Conservation (phyloP, 208 protist species). For the Leishmania martiniquensis region DNA sequence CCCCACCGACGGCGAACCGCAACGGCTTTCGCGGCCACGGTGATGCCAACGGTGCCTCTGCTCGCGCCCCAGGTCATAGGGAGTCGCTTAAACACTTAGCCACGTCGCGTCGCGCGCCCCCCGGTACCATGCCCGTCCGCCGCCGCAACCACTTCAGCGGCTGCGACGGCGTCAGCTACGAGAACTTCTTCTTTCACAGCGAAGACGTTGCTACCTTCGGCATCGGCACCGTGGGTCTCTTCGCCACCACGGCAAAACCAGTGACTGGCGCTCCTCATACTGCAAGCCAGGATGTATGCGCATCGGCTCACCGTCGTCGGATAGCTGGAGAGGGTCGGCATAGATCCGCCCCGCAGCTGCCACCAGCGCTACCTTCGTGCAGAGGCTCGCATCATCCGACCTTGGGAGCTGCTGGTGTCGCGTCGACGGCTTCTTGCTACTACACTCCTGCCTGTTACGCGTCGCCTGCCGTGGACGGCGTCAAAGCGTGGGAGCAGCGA, state of each 20-base stretch:
- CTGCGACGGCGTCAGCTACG: constrained; percentile 18
- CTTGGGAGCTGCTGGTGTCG: neutral
- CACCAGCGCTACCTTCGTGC: neutral
- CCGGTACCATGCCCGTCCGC: neutral
- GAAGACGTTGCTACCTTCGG: constrained; percentile 38
- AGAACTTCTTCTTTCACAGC: constrained; percentile 39
- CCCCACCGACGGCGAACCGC: neutral
- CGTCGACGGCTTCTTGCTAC: neutral
- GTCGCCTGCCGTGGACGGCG: constrained; percentile 10
- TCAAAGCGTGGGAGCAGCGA: constrained; percentile 27
- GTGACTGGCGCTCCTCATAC: neutral
- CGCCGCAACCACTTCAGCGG: constrained; percentile 20
- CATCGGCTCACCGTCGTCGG: neutral
- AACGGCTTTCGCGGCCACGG: neutral
- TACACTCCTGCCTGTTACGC: constrained; percentile 35
- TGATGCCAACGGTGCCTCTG: neutral
- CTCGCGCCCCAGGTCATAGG: neutral
- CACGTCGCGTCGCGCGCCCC: neutral
- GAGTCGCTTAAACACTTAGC: neutral
- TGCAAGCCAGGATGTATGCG: neutral
- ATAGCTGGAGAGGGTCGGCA: neutral
- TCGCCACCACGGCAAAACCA: constrained; percentile 23
- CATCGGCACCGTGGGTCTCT: constrained; percentile 59
- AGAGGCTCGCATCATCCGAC: neutral
- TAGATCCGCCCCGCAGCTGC: neutral